Conservation (phyloP, 192 early-diverging fungal species). For the Podila epicladia region DNA sequence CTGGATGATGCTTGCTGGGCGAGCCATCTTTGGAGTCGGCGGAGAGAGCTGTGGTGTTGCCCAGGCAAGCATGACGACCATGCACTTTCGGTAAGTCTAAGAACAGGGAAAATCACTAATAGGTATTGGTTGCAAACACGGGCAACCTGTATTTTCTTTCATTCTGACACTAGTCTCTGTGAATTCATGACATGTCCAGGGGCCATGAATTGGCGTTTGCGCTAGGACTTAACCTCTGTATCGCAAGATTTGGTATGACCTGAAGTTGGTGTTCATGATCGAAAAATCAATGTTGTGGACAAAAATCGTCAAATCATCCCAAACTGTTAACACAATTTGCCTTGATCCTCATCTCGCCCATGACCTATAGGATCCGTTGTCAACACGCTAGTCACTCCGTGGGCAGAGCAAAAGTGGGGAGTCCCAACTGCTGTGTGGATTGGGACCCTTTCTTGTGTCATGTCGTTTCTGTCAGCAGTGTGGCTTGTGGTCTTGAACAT, state of each 20-base stretch:
- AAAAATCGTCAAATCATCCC: background rate
- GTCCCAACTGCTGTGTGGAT: slow-evolving; percentile 44
- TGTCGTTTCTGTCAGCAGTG: slow-evolving; percentile 31
- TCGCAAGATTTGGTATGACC: slow-evolving; percentile 39
- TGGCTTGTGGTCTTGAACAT: slow-evolving; percentile 7
- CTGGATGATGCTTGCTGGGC: slow-evolving; percentile 62
- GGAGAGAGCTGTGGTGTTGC: slow-evolving; percentile 70
- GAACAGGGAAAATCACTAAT: no score
- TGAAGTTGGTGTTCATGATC: background rate
- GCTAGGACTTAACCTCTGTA: slow-evolving; percentile 42
- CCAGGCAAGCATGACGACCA: slow-evolving; percentile 64
- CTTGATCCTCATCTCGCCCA: no score
- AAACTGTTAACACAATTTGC: background rate
- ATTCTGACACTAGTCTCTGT: background rate
- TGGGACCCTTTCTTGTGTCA: slow-evolving; percentile 33
- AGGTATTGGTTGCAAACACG: no score
- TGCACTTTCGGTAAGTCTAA: slow-evolving; percentile 56
- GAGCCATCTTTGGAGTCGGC: slow-evolving; percentile 72
- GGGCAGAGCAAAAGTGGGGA: slow-evolving; percentile 41
- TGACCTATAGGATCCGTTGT: slow-evolving; percentile 29
- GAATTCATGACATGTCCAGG: slow-evolving; percentile 1
- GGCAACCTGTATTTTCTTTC: background rate
- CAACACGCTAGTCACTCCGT: slow-evolving; percentile 36
- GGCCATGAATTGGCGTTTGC: slow-evolving; percentile 49
- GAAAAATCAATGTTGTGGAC: background rate